These are phyloP conservation scores for Colletotrichum cuscutae DNA, from an alignment of 2,329 filamentous ascomycete genomes.

Conservation along the genomic window DNA sequence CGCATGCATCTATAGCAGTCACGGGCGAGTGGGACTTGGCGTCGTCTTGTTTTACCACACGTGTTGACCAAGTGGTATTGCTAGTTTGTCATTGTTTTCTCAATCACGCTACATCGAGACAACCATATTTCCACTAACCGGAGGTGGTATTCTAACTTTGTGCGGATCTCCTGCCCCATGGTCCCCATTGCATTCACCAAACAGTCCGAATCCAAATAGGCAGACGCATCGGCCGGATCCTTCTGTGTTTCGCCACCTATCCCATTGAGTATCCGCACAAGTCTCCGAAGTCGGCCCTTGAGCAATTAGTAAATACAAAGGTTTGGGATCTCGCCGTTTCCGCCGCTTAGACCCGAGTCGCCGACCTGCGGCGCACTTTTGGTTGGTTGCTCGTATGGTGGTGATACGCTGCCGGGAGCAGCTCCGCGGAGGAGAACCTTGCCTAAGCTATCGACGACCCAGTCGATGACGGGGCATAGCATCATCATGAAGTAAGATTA, in stretches of 20 bases:
- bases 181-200: background rate
- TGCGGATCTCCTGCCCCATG: background rate
- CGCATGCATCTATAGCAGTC: background rate
- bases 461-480: background rate
- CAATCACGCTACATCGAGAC: background rate
- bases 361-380: background rate
- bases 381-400: no score
- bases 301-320: background rate
- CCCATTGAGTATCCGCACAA: background rate
- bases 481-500: background rate
- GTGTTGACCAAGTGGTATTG: background rate
- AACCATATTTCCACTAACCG: background rate
- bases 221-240: background rate
- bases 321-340: background rate
- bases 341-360: no score
- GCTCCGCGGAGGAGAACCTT: background rate
- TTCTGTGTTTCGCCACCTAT: background rate
- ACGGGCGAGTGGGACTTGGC: background rate
- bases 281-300: background rate
- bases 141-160: background rate
- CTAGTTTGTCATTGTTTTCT: background rate
- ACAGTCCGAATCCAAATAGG: background rate
- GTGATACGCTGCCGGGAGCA: background rate
- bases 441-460: background rate
- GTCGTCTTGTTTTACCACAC: background rate